Evolutionary conservation across 2,329 filamentous ascomycete genomes (phyloP), one percentile per base, ranked within the genome.

Genomic region (Cyphellophora europaea): DNA sequence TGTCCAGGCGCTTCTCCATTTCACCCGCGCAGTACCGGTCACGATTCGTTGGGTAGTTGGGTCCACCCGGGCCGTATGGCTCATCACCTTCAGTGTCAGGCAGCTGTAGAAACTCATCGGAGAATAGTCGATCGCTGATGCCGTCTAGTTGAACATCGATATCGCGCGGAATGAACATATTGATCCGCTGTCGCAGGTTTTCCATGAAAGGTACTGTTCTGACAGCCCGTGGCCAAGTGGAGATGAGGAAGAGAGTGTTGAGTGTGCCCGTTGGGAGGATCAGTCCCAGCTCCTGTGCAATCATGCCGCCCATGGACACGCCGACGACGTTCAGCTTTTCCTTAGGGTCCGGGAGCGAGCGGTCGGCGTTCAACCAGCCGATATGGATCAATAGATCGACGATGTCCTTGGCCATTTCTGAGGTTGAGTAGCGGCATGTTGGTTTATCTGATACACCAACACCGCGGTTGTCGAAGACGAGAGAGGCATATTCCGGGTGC

Each of bases 261-360:
- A 50, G 30, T 11, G 37, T 29, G 6, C 30, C 30, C 3, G 38
- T 8, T 3, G 54, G 52, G 21, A 55, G 50, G 4, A 55, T 42
- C 38, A 53, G 49, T 5, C 36, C 72, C 3, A 94, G 53, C 61
- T 94, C 87, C 58, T 93, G 87, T 2, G 83, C 76, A 49, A 94
- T 89, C 87, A 94, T 93, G 51, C 87, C 86, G 44, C 86, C 86
- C 72, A 93, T 82, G 40, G 79, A 85, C 45, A 89, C 77, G 37
- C 86, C 87, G 19, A 82, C 66, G 34, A 93, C 56, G 61, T 94
- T 77, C 11, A 80, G 47, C 33, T 73, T 54, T 64, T 68, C 61
- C 21, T 32, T 37, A 5, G 37, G 34, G 3, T 32, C 16, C 49
- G 66, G 49, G 8, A 25, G 21, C 12, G 52, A 38, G 10, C 47